Conservation (phyloP, 2,329 filamentous ascomycete species). For the Diplodia intermedia region DNA sequence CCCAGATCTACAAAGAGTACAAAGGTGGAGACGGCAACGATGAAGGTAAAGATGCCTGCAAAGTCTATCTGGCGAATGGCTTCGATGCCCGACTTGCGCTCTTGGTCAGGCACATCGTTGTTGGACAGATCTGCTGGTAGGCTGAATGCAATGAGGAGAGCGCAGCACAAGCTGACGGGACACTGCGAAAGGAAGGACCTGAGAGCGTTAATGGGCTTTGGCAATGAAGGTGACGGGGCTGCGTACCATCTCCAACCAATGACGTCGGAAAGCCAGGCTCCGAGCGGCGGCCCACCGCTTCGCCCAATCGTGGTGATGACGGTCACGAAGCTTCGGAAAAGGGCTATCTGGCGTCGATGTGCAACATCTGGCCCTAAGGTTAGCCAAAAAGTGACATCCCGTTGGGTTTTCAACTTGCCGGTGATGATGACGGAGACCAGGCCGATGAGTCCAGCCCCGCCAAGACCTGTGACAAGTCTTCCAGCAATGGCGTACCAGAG, state of each 20-base stretch:
- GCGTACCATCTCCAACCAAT: neutral
- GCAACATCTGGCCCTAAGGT: neutral
- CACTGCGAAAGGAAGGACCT: neutral
- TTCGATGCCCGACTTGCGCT: neutral
- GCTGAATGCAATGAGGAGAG: neutral
- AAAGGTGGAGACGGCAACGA: neutral
- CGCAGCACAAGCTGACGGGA: neutral
- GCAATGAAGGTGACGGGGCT: too few relatives aligned
- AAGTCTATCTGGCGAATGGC: constrained; percentile 2
- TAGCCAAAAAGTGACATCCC: too few relatives aligned
- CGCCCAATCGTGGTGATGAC: constrained; percentile 4
- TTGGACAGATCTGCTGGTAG: neutral
- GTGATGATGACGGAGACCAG: constrained; percentile 6
- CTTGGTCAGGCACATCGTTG: neutral
- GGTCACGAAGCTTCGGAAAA: neutral
- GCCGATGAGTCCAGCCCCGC: constrained; percentile 1
- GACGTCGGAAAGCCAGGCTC: neutral
- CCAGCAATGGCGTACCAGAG: constrained; percentile 2
- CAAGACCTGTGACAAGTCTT: neutral
- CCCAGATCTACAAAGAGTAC: neutral
- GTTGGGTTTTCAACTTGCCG: neutral
- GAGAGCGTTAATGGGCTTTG: neutral
- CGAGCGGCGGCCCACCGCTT: neutral
- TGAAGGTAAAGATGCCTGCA: neutral
- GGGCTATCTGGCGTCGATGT: neutral